Evolutionary conservation across 371 early-diverging fungal genomes (phyloP).

Genomic region (Syncephalastrum sp.): DNA sequence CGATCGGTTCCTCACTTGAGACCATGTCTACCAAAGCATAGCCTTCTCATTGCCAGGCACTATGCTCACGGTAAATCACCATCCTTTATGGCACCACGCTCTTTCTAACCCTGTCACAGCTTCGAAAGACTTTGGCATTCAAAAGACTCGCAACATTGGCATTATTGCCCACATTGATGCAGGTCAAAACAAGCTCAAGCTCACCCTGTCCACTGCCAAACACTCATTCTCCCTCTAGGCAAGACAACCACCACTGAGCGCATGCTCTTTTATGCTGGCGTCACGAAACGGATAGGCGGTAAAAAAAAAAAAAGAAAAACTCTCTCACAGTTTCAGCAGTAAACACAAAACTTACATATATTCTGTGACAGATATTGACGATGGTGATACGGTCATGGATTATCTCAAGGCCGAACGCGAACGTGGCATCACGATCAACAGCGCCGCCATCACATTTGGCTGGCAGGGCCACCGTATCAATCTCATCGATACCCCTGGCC

Average conservation of each 20-base stretch:
- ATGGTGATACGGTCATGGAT: slow-evolving; percentile 94
- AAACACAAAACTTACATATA: not conserved
- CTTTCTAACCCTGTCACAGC: slow-evolving; percentile 10
- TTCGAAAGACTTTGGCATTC: slow-evolving; percentile 50
- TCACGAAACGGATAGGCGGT: slow-evolving; percentile 85
- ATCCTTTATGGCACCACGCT: too few species aligned
- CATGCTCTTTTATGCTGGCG: slow-evolving; percentile 94
- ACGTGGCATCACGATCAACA: slow-evolving; percentile 94
- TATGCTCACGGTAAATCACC: too few species aligned
- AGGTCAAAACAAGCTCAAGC: slow-evolving; percentile 31
- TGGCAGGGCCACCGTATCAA: slow-evolving; percentile 88
- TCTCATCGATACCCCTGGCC: slow-evolving; percentile 96
- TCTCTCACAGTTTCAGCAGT: not conserved
- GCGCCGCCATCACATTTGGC: slow-evolving; percentile 92
- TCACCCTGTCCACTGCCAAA: not conserved
- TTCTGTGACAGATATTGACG: slow-evolving; percentile 71
- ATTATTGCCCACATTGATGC: slow-evolving; percentile 98
- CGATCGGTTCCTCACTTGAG: too few species aligned
- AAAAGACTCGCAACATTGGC: slow-evolving; percentile 88
- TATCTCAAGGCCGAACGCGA: slow-evolving; percentile 88
- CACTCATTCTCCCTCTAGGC: slow-evolving; percentile 31
- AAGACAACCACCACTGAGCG: slow-evolving; percentile 98
- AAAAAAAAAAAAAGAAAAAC: not conserved
- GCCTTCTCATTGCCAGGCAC: too few species aligned
- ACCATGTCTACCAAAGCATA: too few species aligned